phyloP scores from a whole-genome alignment of 352 stramenopile genomes.

The Pythium vanterpoolii region DNA sequence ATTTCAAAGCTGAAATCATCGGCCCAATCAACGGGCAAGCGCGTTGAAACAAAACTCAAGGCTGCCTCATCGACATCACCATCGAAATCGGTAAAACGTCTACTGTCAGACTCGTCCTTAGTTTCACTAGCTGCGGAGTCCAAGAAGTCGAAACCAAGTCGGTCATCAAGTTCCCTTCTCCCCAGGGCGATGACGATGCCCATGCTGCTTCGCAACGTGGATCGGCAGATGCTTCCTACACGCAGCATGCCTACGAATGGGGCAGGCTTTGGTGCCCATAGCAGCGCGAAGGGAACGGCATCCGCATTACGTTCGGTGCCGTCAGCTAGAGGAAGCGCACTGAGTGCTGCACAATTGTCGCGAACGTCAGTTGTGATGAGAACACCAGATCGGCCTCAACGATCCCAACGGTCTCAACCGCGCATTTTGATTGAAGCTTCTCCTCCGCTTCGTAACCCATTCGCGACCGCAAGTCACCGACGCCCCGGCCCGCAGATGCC shows the following conservation, averaged over 20 bases:
- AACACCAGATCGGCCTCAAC: constrained; percentile 73
- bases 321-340: background rate
- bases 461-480: constrained; percentile 23
- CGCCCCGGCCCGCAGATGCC: constrained; percentile 23
- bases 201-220: constrained; percentile 31
- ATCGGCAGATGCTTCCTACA: constrained; percentile 23
- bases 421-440: constrained; percentile 74
- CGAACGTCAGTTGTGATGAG: constrained; percentile 54
- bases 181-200: constrained; percentile 20
- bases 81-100: constrained; percentile 9
- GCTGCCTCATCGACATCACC: background rate
- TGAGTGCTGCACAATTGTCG: constrained; percentile 12
- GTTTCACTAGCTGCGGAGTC: constrained; percentile 19
- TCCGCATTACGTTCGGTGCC: background rate
- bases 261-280: background rate
- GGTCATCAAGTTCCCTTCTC: constrained; percentile 9
- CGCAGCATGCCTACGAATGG: background rate
- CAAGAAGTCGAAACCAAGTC: constrained; percentile 13
- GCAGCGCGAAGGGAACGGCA: background rate
- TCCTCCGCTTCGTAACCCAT: constrained; percentile 58
- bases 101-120: background rate
- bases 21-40: background rate
- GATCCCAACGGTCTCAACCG: constrained; percentile 33
- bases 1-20: background rate
- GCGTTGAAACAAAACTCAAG: background rate